Conservation (phyloP, 208 protist genomes). For the Crithidia bombi region DNA sequence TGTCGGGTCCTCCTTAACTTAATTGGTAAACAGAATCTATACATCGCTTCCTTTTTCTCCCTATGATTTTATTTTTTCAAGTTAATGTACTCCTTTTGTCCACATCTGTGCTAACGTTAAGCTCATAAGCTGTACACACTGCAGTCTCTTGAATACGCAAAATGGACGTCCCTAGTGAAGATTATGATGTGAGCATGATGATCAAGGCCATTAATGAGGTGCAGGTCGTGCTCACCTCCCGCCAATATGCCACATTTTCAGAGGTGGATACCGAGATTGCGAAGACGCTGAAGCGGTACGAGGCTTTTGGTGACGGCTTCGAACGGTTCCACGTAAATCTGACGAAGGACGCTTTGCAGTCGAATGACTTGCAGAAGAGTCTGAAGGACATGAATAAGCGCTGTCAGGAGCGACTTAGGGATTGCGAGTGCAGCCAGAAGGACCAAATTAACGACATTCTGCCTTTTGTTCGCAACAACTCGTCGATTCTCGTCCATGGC, state of each 20-base stretch:
- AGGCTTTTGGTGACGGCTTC: constrained; percentile 79
- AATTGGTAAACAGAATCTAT: too few relatives aligned
- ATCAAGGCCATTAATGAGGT: constrained; percentile 74
- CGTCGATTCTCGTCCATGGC: constrained; percentile 83
- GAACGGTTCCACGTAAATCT: constrained; percentile 74
- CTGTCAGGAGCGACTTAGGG: constrained; percentile 57
- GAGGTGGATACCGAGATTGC: constrained; percentile 80
- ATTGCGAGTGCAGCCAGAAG: constrained; percentile 78
- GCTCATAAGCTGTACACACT: neutral
- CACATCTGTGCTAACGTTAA: too few relatives aligned
- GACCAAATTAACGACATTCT: constrained; percentile 88
- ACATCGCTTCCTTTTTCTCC: too few relatives aligned
- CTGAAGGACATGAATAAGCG: constrained; percentile 69
- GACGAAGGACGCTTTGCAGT: constrained; percentile 62
- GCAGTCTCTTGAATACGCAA: neutral
- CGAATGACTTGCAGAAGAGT: constrained; percentile 53
- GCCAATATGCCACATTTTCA: constrained; percentile 77
- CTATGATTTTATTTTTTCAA: too few relatives aligned
- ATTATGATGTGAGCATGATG: constrained; percentile 84
- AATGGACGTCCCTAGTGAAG: constrained; percentile 82
- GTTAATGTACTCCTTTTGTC: neutral
- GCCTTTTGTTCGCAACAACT: constrained; percentile 80
- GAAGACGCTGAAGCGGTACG: constrained; percentile 69
- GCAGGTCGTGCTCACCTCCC: constrained; percentile 51
- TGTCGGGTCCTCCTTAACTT: too few relatives aligned